phyloP scores from a whole-genome alignment of 2,329 filamentous ascomycete genomes.

The Penicillium sp. region DNA sequence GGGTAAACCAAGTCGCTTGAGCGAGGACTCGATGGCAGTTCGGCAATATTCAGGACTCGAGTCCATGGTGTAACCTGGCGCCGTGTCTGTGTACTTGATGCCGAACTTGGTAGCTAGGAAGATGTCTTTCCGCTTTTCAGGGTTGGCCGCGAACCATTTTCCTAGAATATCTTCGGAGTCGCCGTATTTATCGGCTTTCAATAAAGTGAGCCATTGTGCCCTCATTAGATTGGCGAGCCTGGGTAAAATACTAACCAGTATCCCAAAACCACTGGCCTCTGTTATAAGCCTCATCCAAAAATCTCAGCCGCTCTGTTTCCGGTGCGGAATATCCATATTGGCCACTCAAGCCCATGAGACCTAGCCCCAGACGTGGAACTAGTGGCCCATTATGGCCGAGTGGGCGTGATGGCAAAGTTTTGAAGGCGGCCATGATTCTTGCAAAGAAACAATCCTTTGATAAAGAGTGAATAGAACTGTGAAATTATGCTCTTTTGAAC shows the following conservation, averaged over 20 bases:
- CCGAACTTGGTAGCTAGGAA: conserved; percentile 61
- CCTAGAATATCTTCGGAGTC: conserved; percentile 55
- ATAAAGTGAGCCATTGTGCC: too few species aligned
- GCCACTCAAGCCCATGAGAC: conserved; percentile 32
- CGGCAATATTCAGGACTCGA: conserved; percentile 49
- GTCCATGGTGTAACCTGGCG: conserved; percentile 28
- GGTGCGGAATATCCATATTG: conserved; percentile 35
- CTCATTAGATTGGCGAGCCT: neutral
- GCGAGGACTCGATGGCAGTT: conserved; percentile 45
- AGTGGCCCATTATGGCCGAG: conserved; percentile 34
- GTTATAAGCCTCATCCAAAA: conserved; percentile 53
- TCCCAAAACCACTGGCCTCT: conserved; percentile 52
- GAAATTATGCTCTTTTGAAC: neutral
- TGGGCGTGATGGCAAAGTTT: conserved; percentile 26
- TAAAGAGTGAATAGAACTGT: neutral
- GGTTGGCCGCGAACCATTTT: conserved; percentile 51
- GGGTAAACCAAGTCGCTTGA: conserved; percentile 47
- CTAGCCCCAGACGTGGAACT: conserved; percentile 33
- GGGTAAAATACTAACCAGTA: conserved; percentile 27
- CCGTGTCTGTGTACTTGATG: conserved; percentile 20
- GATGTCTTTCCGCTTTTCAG: conserved; percentile 51
- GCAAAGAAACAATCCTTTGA: neutral
- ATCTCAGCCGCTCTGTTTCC: conserved; percentile 49
- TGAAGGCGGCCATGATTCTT: conserved; percentile 3
- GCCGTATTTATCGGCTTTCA: conserved; percentile 43